Percentiles rank a stretch among this genome's conserved stretches.
These are phyloP conservation scores for Helianthus annuus DNA, from an alignment of 129 eudicot genomes.

Conservation along the genomic window HanXRQr2.0-SUNRISE NC_035441.2:55197111-55197610, in stretches of 20 bases:
- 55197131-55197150: neutral
- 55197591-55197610: slow-evolving; percentile 94
- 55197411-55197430: neutral
- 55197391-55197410: neutral
- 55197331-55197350: neutral
- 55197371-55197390: neutral
- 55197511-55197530: slow-evolving; percentile 44
- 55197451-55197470: slow-evolving; percentile 34
- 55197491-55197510: slow-evolving; percentile 43
- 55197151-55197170: neutral
- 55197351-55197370: neutral
- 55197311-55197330: neutral
- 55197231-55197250: neutral
- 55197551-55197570: slow-evolving; percentile 92
- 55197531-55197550: slow-evolving; percentile 74
- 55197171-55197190: neutral
- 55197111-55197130: neutral
- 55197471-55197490: slow-evolving; percentile 51
- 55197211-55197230: neutral
- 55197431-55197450: neutral
- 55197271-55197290: neutral
- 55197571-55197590: slow-evolving; percentile 98
- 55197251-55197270: neutral
- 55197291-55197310: neutral
- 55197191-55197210: neutral